These are phyloP conservation scores for Sechiopsis laciniata DNA, from an alignment of 306 rosid species.

Conservation along the genomic window DNA sequence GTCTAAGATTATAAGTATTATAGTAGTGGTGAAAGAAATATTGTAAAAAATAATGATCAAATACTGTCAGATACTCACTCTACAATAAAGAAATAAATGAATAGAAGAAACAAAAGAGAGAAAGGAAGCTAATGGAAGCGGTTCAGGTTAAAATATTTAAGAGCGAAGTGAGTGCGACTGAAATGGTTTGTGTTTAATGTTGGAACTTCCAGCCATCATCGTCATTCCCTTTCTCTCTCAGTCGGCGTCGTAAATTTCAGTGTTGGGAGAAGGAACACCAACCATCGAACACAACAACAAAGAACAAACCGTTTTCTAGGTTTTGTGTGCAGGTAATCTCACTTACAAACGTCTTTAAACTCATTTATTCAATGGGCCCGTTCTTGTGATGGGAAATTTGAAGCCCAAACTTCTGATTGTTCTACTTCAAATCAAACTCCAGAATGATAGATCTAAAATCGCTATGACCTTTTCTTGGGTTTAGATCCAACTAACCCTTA, in stretches of 20 bases:
- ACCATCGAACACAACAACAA: background rate
- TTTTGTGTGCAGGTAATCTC: background rate
- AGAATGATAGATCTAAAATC: too few relatives aligned
- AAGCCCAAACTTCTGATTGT: too few relatives aligned
- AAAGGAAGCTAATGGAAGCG: background rate
- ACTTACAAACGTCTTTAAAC: background rate
- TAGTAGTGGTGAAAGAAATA: too few relatives aligned
- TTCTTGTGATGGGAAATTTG: background rate
- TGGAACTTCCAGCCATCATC: background rate
- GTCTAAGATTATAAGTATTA: too few relatives aligned
- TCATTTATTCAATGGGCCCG: slow-evolving; percentile 1
- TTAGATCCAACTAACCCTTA: too few relatives aligned
- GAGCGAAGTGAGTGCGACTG: background rate
- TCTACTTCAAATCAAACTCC: background rate
- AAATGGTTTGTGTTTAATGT: background rate
- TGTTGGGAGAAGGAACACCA: background rate
- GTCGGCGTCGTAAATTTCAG: too few relatives aligned
- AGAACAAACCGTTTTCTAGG: background rate
- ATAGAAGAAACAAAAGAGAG: too few relatives aligned
- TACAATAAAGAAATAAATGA: too few relatives aligned
- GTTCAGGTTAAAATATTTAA: background rate
- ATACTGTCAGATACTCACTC: too few relatives aligned
- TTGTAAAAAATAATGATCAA: too few relatives aligned
- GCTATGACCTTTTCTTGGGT: background rate
- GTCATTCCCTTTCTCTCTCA: background rate